Base-by-base conservation (phyloP, 139 green algal species). In the Diplosphaera chodatii region DNA sequence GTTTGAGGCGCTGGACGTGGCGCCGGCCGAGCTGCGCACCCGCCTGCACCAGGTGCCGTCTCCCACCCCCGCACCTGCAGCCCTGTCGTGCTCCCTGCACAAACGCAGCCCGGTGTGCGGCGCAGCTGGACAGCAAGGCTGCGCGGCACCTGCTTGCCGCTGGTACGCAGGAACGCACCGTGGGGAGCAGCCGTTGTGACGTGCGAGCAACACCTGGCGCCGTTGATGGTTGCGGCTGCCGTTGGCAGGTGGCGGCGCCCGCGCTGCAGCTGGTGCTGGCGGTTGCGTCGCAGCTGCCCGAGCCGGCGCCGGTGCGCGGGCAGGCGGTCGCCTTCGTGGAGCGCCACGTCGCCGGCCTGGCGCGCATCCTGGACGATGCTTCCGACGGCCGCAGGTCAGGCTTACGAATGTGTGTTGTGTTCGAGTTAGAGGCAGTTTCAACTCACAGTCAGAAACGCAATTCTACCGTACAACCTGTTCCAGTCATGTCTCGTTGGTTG, bases 291-390 rank as follows among this genome's bases (percentile, higher is more conserved):
- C 64, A 78, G 5, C 73, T 88, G 28, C 80, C 80, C 4, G 65
- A 77, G 40, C 82, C 75, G 68, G 48, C 32, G 32, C 67, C 56
- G 6, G 77, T 90, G 72, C 63, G 72, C 2, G 40, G 68, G 5
- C 78, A 90, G 67, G 81, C 78, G n/a, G 62, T 72, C 6, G 65
- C 55, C 1, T 91, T 93, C 56, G 76, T 85, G 34, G 72, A 79
- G n/a, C 73, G 72, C 25, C 87, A 92, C 75, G 30, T 73, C 18
- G 37, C 74, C 21, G 40, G 80, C n/a, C 62, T 91, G 32, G 71
- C 65, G 34, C 72, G 87, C 3, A 40, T 90, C 28, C 65, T 93
- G 70, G 67, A 77, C 6, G 87, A 91, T 32, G 84, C 83, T 8
- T 80, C 71, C 62, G 71, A 67, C 21, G 41, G 71, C 0, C 68